Conservation (phyloP, 768 basidiomycete genomes). For the Sporobolomyces pararoseus region DNA sequence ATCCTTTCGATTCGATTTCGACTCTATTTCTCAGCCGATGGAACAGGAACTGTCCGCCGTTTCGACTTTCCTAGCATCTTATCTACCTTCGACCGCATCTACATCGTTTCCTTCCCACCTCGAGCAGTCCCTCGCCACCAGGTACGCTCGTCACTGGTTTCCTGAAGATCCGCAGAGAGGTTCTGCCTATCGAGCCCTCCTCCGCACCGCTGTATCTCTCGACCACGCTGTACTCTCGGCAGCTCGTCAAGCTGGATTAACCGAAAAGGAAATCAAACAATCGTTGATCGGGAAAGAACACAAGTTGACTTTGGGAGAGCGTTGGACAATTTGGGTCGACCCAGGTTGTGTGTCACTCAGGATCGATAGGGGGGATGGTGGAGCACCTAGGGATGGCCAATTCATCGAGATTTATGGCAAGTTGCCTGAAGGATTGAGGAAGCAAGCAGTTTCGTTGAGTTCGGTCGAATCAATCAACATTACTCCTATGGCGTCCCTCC, state of each 20-base stretch:
- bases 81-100: constrained; percentile 7
- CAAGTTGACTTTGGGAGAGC: constrained; percentile 26
- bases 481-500: background rate
- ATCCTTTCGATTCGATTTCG: background rate
- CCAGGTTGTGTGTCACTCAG: constrained; percentile 45
- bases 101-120: constrained; percentile 21
- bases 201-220: constrained; percentile 19
- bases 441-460: constrained; percentile 36
- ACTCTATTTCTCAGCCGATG: constrained; percentile 26
- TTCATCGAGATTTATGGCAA: constrained; percentile 44
- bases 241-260: background rate
- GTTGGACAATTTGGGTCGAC: constrained; percentile 47
- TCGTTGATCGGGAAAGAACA: background rate
- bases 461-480: constrained; percentile 17
- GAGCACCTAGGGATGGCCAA: constrained; percentile 22
- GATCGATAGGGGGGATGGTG: constrained; percentile 36
- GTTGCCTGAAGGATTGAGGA: constrained; percentile 32
- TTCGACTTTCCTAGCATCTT: constrained; percentile 35
- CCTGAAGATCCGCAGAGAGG: constrained; percentile 43
- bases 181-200: constrained; percentile 43
- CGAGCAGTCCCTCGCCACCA: constrained; percentile 11
- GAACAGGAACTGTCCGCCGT: constrained; percentile 38
- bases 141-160: constrained; percentile 44
- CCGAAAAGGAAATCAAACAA: background rate
- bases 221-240: constrained; percentile 16